Conservation (phyloP, 768 basidiomycete genomes). For the Trametopsis cervina region DNA sequence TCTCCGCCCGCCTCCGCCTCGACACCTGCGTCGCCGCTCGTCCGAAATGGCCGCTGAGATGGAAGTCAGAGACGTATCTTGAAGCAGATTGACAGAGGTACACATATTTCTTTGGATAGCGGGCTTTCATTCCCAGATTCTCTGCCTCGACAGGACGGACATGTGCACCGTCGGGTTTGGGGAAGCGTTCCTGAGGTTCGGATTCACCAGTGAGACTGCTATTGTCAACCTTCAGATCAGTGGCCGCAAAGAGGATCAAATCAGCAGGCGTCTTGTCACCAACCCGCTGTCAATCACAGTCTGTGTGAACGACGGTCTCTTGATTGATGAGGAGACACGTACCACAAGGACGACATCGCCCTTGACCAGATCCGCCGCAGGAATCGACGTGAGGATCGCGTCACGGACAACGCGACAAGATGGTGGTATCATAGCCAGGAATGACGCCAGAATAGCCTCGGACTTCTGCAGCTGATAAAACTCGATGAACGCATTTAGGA, state of each 20-base stretch:
- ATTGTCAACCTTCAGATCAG: slow-evolving; percentile 65
- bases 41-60: slow-evolving; percentile 48
- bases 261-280: slow-evolving; percentile 73
- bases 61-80: neutral
- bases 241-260: slow-evolving; percentile 48
- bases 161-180: slow-evolving; percentile 38
- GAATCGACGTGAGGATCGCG: slow-evolving; percentile 44
- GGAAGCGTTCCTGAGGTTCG: slow-evolving; percentile 55
- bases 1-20: no score
- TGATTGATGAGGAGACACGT: slow-evolving; percentile 14
- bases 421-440: slow-evolving; percentile 70
- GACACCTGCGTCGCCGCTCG: no score
- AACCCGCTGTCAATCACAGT: slow-evolving; percentile 36
- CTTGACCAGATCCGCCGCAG: slow-evolving; percentile 57
- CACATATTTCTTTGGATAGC: slow-evolving; percentile 60
- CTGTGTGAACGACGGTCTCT: neutral
- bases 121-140: slow-evolving; percentile 63
- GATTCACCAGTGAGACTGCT: slow-evolving; percentile 68
- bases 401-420: slow-evolving; percentile 58
- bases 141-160: slow-evolving; percentile 55
- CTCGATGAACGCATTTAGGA: slow-evolving; percentile 65
- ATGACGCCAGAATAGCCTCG: slow-evolving; percentile 64
- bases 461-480: slow-evolving; percentile 69
- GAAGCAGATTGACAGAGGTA: no score
- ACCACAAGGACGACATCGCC: slow-evolving; percentile 62